Conservation (phyloP, 305 asterid genomes). For the Fraxinus sp. region DNA sequence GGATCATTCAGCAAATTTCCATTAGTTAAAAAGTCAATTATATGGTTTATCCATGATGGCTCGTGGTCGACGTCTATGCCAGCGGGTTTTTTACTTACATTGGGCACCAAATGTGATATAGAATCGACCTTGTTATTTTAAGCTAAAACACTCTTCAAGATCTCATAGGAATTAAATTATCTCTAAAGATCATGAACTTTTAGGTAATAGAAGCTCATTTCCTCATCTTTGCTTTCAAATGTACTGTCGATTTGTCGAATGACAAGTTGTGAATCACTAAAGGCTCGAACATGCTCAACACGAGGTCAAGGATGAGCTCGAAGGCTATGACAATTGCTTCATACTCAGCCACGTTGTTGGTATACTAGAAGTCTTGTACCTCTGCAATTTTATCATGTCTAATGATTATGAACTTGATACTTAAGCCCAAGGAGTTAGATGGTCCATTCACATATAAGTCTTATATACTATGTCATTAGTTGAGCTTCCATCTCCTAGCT, state of each 20-base stretch:
- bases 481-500: too few relatives aligned
- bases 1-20: not conserved
- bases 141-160: not conserved
- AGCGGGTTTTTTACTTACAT: not conserved
- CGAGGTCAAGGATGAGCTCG: not conserved
- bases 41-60: not conserved
- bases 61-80: not conserved
- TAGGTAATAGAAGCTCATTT: not conserved
- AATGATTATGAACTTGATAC: too few relatives aligned
- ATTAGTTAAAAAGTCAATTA: not conserved
- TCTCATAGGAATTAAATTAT: not conserved
- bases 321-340: not conserved
- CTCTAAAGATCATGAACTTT: not conserved
- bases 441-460: too few relatives aligned
- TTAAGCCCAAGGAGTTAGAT: too few relatives aligned
- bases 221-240: not conserved
- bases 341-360: not conserved
- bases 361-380: not conserved
- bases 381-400: too few relatives aligned
- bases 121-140: not conserved
- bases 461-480: too few relatives aligned
- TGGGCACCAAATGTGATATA: not conserved
- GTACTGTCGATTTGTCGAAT: not conserved
- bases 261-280: not conserved
- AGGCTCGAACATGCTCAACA: not conserved